Conservation (phyloP, 2,329 filamentous ascomycete species). For the Xylariales sp. region DNA sequence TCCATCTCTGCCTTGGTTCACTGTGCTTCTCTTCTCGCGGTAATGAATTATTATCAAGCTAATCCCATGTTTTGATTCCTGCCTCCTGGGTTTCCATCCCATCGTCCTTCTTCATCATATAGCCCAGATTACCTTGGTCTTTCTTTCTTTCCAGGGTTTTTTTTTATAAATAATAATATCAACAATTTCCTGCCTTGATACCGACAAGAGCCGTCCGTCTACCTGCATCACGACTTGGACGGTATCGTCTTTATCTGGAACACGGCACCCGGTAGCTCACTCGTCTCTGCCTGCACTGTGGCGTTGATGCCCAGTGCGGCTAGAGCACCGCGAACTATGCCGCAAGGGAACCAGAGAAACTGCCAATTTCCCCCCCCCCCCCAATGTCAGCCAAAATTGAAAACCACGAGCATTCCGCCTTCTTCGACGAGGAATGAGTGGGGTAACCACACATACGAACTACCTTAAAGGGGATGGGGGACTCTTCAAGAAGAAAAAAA, state of each 20-base stretch:
- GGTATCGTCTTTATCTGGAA: constrained; percentile 92
- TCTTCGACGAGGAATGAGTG: too few species aligned
- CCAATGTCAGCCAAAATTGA: too few species aligned
- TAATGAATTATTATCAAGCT: neutral
- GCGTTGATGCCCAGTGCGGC: constrained; percentile 88
- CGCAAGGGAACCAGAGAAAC: constrained; percentile 95
- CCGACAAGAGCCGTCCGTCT: too few species aligned
- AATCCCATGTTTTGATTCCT: neutral
- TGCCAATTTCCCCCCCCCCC: too few species aligned
- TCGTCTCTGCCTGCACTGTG: constrained; percentile 86
- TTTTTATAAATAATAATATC: neutral
- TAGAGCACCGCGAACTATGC: constrained; percentile 85
- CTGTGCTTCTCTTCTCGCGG: too few species aligned
- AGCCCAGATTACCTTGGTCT: neutral
- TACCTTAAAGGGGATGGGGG: neutral
- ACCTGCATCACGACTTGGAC: constrained; percentile 40
- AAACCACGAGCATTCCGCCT: too few species aligned
- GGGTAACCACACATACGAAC: too few species aligned
- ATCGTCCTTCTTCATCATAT: neutral
- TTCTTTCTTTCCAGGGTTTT: neutral
- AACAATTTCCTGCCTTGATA: too few species aligned
- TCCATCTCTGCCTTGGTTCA: neutral
- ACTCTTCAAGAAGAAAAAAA: neutral
- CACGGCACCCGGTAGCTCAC: constrained; percentile 79
- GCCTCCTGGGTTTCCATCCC: too few species aligned